Evolutionary conservation across 257 asterid genomes (phyloP).

Genomic region (Ballota nigra): DNA sequence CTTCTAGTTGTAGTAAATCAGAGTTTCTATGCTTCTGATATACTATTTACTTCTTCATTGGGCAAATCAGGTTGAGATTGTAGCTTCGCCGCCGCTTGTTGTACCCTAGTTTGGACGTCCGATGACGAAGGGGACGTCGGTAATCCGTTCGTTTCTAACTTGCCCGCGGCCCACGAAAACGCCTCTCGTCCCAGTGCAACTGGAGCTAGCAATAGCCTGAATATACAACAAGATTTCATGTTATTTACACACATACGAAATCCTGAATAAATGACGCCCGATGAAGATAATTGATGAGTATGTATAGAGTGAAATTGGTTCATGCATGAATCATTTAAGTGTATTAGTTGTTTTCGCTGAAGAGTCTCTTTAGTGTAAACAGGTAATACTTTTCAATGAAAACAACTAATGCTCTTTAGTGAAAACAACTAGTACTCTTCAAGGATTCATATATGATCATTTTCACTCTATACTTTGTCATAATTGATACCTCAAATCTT

Average conservation of each 20-base stretch:
- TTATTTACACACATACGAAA: background rate
- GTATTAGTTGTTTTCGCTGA: no score
- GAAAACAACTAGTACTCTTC: no score
- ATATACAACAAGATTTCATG: background rate
- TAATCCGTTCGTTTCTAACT: slow-evolving; percentile 68
- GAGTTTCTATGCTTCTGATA: slow-evolving; percentile 61
- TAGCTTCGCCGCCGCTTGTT: slow-evolving; percentile 96
- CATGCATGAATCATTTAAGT: no score
- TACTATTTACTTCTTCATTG: slow-evolving; percentile 40
- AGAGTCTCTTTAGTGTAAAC: no score
- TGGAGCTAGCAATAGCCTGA: slow-evolving; percentile 65
- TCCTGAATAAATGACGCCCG: background rate
- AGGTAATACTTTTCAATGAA: no score
- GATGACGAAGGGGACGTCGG: slow-evolving; percentile 87
- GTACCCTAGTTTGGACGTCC: slow-evolving; percentile 80
- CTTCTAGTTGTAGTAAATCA: no score
- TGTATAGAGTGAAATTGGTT: no score
- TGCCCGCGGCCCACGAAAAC: slow-evolving; percentile 69
- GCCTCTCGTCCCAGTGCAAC: slow-evolving; percentile 67
- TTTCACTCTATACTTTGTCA: no score
- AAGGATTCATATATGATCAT: no score
- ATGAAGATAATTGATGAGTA: no score
- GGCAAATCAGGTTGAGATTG: slow-evolving; percentile 68
- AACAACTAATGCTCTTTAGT: no score
- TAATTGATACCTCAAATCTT: slow-evolving; percentile 60